Evolutionary conservation across 2,329 filamentous ascomycete genomes (phyloP), one percentile per base, ranked within the genome.

Genomic region (Thermoascus crustaceus): DNA sequence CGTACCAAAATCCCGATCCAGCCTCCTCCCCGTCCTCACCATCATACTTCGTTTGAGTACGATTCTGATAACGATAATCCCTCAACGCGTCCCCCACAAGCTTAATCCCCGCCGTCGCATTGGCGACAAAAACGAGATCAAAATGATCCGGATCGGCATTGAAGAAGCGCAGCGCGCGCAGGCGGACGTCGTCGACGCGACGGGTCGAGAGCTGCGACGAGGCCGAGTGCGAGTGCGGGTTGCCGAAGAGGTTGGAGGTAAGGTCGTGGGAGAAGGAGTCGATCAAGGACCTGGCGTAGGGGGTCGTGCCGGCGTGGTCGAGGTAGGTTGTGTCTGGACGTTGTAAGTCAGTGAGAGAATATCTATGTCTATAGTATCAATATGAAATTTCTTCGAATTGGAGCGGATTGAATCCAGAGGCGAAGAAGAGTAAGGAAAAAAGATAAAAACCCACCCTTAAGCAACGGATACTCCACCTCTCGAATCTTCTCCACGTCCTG

Each of bases 281-380:
- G 58, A 96, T 79, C 16, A 91, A 63, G 19, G 84, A 87, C 57
- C 82, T 89, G 26, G 86, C 70, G 54, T 83, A 85, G 1, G 83
- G 68, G 0, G 88, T 89, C n/a, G 85, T 85, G n/a, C 87, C 89
- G 0, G 87, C 87, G 80, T 96, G 88, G 50, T 96, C 89, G 38
- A 96, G 79, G 58, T 95, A 96, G 30, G 80, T 71, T 7, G 76
- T 77, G 34, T 74, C 85, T 89, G 37, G n/a, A n/a, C n/a, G n/a
- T n/a, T n/a, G n/a, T n/a, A n/a, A n/a, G n/a, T n/a, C n/a, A n/a
- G n/a, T n/a, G n/a, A n/a, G n/a, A n/a, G n/a, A n/a, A n/a, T n/a
- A n/a, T n/a, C n/a, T n/a, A n/a, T n/a, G n/a, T n/a, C n/a, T n/a
- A n/a, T n/a, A n/a, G n/a, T n/a, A n/a, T n/a, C n/a, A n/a, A n/a